These are phyloP conservation scores for Nelumbo lutea DNA, from an alignment of 164 flowering plant species.

Conservation along the genomic window DNA sequence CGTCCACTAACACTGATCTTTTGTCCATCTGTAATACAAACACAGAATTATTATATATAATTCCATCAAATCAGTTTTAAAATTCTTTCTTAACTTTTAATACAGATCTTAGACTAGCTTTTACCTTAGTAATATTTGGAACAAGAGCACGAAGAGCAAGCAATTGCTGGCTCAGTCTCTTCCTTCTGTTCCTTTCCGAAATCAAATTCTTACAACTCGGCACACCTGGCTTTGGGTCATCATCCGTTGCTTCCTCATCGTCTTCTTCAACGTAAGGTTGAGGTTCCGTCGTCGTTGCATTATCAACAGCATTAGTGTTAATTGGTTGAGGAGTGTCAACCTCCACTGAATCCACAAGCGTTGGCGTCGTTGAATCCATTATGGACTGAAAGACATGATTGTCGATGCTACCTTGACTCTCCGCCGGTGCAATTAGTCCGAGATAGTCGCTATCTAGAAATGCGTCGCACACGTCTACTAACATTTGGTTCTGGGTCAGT, in stretches of 20 bases:
- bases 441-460: too few relatives aligned
- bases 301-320: not conserved
- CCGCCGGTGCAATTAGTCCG: not conserved
- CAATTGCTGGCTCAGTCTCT: slow-evolving; percentile 25
- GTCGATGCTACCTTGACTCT: not conserved
- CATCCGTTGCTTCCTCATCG: slow-evolving; percentile 11
- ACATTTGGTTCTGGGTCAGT: too few relatives aligned
- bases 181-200: slow-evolving; percentile 30
- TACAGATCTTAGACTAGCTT: not conserved
- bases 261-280: slow-evolving; percentile 8
- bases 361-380: not conserved
- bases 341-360: not conserved
- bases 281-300: not conserved
- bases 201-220: slow-evolving; percentile 23
- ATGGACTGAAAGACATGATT: not conserved
- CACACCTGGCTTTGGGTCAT: slow-evolving; percentile 4
- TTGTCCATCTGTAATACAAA: slow-evolving; percentile 23
- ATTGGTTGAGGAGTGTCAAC: not conserved
- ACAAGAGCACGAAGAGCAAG: slow-evolving; percentile 28
- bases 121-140: slow-evolving; percentile 33
- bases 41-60: too few relatives aligned
- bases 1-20: slow-evolving; percentile 25
- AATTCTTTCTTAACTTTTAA: not conserved
- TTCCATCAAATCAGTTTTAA: not conserved
- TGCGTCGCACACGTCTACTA: too few relatives aligned